Evolutionary conservation across 1,284 basidiomycete species (phyloP).

Genomic region (Xerocomus cyaneibrunnescens): DNA sequence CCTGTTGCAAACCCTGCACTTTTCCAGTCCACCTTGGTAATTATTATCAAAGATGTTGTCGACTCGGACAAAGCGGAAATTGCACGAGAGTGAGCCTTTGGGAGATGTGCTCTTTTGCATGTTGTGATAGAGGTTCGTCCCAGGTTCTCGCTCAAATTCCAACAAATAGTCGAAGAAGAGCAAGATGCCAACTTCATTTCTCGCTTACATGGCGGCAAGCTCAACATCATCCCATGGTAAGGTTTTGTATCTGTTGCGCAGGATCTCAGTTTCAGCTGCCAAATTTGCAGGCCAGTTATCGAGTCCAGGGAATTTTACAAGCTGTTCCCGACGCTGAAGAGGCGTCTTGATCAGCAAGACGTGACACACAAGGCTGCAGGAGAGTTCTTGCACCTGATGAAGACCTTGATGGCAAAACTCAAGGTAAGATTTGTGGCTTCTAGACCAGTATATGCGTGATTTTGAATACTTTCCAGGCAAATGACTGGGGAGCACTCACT

Average conservation of each 20-base stretch:
- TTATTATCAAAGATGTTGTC: conserved; percentile 67
- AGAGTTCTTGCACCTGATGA: conserved; percentile 56
- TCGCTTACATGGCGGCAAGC: conserved; percentile 49
- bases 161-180: conserved; percentile 55
- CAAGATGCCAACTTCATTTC: conserved; percentile 62
- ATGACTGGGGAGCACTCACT: conserved; percentile 62
- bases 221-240: conserved; percentile 55
- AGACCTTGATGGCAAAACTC: conserved; percentile 64
- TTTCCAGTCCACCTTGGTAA: conserved; percentile 57
- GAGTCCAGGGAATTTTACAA: conserved; percentile 58
- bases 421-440: conserved; percentile 41
- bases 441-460: background rate
- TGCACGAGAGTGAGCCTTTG: conserved; percentile 46
- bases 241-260: background rate
- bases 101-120: background rate
- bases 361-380: conserved; percentile 51
- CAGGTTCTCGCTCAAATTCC: conserved; percentile 55
- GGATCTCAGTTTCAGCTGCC: background rate
- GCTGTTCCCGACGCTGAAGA: conserved; percentile 48
- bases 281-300: conserved; percentile 56
- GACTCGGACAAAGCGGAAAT: conserved; percentile 57
- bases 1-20: conserved; percentile 55
- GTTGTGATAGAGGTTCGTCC: background rate
- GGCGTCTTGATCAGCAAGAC: conserved; percentile 45
- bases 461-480: conserved; percentile 41